These are phyloP conservation scores for Taiozyma sp. DNA, from an alignment of 1,139 yeast genomes.

Conservation along the genomic window DNA sequence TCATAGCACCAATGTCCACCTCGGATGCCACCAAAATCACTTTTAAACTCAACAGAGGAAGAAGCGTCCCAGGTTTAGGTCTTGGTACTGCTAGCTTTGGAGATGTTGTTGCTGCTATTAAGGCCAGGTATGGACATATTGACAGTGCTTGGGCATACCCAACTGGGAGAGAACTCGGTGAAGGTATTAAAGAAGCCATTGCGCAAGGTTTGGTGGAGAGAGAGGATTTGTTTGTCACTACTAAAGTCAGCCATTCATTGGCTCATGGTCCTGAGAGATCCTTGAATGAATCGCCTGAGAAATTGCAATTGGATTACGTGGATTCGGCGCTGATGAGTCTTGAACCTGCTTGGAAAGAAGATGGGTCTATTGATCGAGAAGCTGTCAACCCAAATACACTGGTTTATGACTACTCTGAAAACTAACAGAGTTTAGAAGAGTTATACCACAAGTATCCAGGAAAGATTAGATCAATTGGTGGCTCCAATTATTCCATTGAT, in stretches of 20 bases:
- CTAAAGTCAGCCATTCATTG: constrained; percentile 48
- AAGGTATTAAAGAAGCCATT: constrained; percentile 57
- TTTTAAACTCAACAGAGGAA: too few relatives aligned
- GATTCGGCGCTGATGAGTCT: constrained; percentile 53
- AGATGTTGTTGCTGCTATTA: constrained; percentile 37
- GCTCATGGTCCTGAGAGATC: constrained; percentile 44
- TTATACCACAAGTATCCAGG: constrained; percentile 76
- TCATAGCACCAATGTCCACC: too few relatives aligned
- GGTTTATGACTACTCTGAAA: constrained; percentile 21
- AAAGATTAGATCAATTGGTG: constrained; percentile 72
- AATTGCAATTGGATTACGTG: constrained; percentile 56
- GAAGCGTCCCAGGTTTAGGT: too few relatives aligned
- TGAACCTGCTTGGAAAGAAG: constrained; percentile 53
- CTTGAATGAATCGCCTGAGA: constrained; percentile 39
- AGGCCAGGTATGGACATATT: constrained; percentile 63
- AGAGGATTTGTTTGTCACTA: constrained; percentile 66
- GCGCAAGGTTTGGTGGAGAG: constrained; percentile 60
- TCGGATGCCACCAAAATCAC: too few relatives aligned
- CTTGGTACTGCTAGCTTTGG: too few relatives aligned
- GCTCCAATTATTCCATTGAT: constrained; percentile 74
- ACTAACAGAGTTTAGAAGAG: constrained; percentile 56
- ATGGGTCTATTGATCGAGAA: constrained; percentile 50
- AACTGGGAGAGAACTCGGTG: constrained; percentile 66
- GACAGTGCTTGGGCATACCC: constrained; percentile 77
- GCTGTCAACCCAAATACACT: too few relatives aligned